phyloP scores from a whole-genome alignment of 768 basidiomycete species.

The Sporobolomyces phaffii region DNA sequence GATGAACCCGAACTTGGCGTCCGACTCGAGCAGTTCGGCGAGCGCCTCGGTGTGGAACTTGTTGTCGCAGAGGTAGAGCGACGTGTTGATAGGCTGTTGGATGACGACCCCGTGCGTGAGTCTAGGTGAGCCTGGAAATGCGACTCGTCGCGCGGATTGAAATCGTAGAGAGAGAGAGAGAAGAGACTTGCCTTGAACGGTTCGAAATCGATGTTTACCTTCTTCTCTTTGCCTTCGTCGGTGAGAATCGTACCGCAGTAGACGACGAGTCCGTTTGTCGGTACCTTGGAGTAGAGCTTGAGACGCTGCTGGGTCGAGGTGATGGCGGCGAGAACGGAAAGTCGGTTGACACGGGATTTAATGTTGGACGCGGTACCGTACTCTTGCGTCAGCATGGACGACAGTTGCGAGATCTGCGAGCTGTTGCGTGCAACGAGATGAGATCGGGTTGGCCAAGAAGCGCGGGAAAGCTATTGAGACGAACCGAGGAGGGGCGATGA shows the following conservation, averaged over 20 bases:
- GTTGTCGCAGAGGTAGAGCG: slow-evolving; percentile 97
- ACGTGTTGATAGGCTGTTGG: slow-evolving; percentile 82
- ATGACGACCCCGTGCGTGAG: too few relatives aligned
- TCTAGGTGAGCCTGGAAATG: background rate
- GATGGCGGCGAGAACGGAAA: slow-evolving; percentile 95
- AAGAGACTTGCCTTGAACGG: slow-evolving; percentile 64
- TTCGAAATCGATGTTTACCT: slow-evolving; percentile 81
- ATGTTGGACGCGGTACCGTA: slow-evolving; percentile 78
- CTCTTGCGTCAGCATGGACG: slow-evolving; percentile 90
- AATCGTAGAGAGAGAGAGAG: background rate
- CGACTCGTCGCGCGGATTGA: background rate
- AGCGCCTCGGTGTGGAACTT: slow-evolving; percentile 99
- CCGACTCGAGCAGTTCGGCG: slow-evolving; percentile 90
- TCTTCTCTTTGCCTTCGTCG: slow-evolving; percentile 97
- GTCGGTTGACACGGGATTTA: slow-evolving; percentile 95
- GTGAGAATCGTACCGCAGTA: slow-evolving; percentile 98
- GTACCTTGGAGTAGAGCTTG: slow-evolving; percentile 92
- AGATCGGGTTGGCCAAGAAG: slow-evolving; percentile 50
- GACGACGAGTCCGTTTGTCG: slow-evolving; percentile 87
- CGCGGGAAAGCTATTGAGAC: slow-evolving; percentile 27
- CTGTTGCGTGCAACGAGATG: slow-evolving; percentile 24
- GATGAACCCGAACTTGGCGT: slow-evolving; percentile 97
- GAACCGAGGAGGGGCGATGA: slow-evolving; percentile 92
- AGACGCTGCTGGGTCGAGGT: slow-evolving; percentile 95
- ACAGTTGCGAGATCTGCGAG: slow-evolving; percentile 83